Evolutionary conservation across 305 asterid species (phyloP), one percentile per base, ranked within the genome.

Genomic region (Fraxinus albicans): DNA sequence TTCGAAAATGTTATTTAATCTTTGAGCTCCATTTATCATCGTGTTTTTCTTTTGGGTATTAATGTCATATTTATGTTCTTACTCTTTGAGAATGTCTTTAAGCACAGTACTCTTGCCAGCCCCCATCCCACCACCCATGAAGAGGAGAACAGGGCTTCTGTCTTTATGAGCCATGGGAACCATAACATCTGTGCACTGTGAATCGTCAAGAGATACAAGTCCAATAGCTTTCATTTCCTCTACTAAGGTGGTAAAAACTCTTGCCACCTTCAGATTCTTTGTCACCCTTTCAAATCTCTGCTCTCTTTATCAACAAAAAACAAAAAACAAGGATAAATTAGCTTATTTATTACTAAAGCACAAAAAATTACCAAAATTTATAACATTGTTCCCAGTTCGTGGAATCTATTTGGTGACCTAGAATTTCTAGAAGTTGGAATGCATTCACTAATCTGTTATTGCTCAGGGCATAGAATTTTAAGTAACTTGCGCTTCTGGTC

Each of bases 71-170:
- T 6, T 17, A 76, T n/a, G 77, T 33, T 69, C 97, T 84, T 95
- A 93, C 99, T 95, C 99, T 90, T 95, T 95, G 85, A 96, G 92
- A 81, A 96, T 91, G 90, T 96, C 99, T 83, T 93, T 95, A 58
- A 94, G 99, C 81, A 91, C 98, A 15, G 97, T 93, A 86, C 98
- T 95, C 89, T 95, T 95, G 63, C 98, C 99, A 1, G 97, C 99
- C n/a, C 99, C 98, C 99, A 95, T 93, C 12, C 99, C 99, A 55
- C 99, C 98, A 3, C 98, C 99, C 98, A 96, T 96, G 89, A 96
- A 90, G 84, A 96, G 98, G 83, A 96, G 98, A 47, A 95, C 93
- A 0, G 97, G 99, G 67, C 98, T 93, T 87, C 99, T 88, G 82
- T 96, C 98, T 73, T 94, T 92, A 77, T 93, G 99, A 81, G 92